phyloP scores from a whole-genome alignment of 768 basidiomycete species.

The Trametes sanguinea region DNA sequence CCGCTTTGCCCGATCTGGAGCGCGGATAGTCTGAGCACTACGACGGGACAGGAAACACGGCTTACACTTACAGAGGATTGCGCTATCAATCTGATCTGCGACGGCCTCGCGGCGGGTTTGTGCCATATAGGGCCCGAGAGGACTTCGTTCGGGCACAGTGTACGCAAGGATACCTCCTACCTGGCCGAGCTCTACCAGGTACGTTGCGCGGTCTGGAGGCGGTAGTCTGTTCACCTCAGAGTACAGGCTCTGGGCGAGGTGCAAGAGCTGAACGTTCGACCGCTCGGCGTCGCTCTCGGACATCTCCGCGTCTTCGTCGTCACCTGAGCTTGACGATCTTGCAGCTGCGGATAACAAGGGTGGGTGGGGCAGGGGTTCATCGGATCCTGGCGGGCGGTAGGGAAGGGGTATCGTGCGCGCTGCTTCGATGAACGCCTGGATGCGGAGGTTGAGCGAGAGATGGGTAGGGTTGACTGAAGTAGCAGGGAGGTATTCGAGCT shows the following conservation, averaged over 20 bases:
- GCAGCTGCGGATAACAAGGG: conserved; percentile 10
- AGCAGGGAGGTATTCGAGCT: conserved; percentile 51
- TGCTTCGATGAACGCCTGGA: conserved; percentile 85
- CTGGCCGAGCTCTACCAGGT: conserved; percentile 68
- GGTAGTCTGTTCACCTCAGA: conserved; percentile 58
- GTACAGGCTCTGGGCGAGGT: conserved; percentile 67
- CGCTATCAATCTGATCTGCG: conserved; percentile 86
- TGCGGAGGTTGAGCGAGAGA: conserved; percentile 80
- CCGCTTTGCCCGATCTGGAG: conserved; percentile 50
- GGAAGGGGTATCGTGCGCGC: conserved; percentile 71
- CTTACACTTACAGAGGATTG: conserved; percentile 72
- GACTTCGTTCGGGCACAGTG: conserved; percentile 73
- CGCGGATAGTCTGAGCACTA: too few relatives aligned
- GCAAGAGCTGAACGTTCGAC: conserved; percentile 47
- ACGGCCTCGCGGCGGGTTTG: conserved; percentile 78
- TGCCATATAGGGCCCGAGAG: conserved; percentile 72
- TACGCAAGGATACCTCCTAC: conserved; percentile 86
- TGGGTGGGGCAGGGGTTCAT: conserved; percentile 16
- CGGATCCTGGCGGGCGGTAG: conserved; percentile 35
- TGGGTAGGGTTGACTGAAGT: conserved; percentile 76
- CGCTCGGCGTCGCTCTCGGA: conserved; percentile 32
- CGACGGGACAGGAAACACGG: neutral
- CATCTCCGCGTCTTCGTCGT: conserved; percentile 15
- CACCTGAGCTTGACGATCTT: neutral
- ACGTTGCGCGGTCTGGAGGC: conserved; percentile 58